Percentiles rank a stretch among this genome's conserved stretches.
Evolutionary conservation across 768 basidiomycete species (phyloP).

Genomic region (Filobasidium floriforme): DNA sequence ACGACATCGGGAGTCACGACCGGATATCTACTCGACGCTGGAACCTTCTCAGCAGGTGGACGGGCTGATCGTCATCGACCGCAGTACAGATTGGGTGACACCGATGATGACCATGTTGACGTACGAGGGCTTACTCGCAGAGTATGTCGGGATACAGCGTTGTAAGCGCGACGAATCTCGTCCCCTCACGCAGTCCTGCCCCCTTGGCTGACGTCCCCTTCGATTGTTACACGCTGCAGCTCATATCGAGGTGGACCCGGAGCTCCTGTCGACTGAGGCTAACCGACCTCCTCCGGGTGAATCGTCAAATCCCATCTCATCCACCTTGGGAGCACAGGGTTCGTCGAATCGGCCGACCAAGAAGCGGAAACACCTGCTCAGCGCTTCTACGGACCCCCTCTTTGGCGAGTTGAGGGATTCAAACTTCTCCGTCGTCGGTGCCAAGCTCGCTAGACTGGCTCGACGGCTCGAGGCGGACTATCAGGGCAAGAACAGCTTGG

Average conservation of each 20-base stretch:
- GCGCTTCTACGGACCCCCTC: conserved; percentile 68
- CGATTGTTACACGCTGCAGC: conserved; percentile 35
- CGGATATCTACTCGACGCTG: conserved; percentile 31
- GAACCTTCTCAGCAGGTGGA: conserved; percentile 55
- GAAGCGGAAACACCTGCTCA: conserved; percentile 81
- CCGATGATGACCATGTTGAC: conserved; percentile 91
- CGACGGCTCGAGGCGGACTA: conserved; percentile 84
- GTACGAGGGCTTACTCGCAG: conserved; percentile 92
- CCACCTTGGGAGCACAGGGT: neutral
- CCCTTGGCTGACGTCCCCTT: neutral
- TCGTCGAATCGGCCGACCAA: conserved; percentile 47
- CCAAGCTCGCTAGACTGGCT: conserved; percentile 69
- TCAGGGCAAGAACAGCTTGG: conserved; percentile 77
- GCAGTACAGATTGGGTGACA: conserved; percentile 88
- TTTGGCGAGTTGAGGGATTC: conserved; percentile 76
- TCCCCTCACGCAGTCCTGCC: too few species aligned
- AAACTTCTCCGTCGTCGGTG: conserved; percentile 85
- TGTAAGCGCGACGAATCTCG: conserved; percentile 55
- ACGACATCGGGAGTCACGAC: conserved; percentile 44
- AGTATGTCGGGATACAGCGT: conserved; percentile 79
- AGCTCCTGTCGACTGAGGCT: conserved; percentile 30
- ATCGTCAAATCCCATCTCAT: conserved; percentile 1
- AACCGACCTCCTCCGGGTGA: neutral
- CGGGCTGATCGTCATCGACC: conserved; percentile 77
- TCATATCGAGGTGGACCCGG: conserved; percentile 47